Conservation (phyloP, 768 basidiomycete genomes). For the Russula sp. region DNA sequence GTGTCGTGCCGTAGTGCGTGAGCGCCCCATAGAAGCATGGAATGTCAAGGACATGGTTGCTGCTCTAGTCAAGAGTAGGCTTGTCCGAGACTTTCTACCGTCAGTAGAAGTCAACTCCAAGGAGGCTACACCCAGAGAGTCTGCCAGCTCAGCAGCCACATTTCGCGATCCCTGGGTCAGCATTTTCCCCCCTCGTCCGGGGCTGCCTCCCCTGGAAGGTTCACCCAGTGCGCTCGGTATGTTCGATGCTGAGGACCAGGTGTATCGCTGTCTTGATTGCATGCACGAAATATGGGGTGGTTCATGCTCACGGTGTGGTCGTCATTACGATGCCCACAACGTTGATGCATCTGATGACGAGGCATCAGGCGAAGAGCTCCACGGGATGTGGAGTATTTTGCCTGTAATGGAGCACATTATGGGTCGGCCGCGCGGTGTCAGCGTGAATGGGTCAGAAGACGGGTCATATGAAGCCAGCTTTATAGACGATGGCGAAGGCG, state of each 20-base stretch:
- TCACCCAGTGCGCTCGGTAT: slow-evolving; percentile 45
- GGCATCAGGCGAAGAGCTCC: slow-evolving; percentile 27
- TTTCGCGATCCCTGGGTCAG: slow-evolving; percentile 59
- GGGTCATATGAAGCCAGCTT: slow-evolving; percentile 46
- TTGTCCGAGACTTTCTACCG: slow-evolving; percentile 31
- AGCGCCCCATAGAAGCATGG: slow-evolving; percentile 45
- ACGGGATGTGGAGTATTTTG: slow-evolving; percentile 26
- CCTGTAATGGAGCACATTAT: slow-evolving; percentile 14
- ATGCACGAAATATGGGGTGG: slow-evolving; percentile 75
- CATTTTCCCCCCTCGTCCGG: slow-evolving; percentile 41
- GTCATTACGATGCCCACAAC: slow-evolving; percentile 52
- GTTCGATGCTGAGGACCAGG: slow-evolving; percentile 69
- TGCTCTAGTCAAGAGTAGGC: slow-evolving; percentile 46
- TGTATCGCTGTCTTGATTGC: slow-evolving; percentile 72
- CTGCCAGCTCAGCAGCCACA: slow-evolving; percentile 26
- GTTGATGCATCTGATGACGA: slow-evolving; percentile 19
- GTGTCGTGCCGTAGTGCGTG: slow-evolving; percentile 39
- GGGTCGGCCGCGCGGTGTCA: slow-evolving; percentile 12
- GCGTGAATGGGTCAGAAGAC: slow-evolving; percentile 15
- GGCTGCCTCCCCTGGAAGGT: slow-evolving; percentile 24
- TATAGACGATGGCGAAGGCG: slow-evolving; percentile 45
- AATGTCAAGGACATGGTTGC: slow-evolving; percentile 43
- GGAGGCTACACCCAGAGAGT: slow-evolving; percentile 28
- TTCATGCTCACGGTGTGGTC: slow-evolving; percentile 54
- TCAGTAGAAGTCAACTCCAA: slow-evolving; percentile 19